These are phyloP conservation scores for Mycena rosella DNA, from an alignment of 768 basidiomycete species.

Conservation along the genomic window DNA sequence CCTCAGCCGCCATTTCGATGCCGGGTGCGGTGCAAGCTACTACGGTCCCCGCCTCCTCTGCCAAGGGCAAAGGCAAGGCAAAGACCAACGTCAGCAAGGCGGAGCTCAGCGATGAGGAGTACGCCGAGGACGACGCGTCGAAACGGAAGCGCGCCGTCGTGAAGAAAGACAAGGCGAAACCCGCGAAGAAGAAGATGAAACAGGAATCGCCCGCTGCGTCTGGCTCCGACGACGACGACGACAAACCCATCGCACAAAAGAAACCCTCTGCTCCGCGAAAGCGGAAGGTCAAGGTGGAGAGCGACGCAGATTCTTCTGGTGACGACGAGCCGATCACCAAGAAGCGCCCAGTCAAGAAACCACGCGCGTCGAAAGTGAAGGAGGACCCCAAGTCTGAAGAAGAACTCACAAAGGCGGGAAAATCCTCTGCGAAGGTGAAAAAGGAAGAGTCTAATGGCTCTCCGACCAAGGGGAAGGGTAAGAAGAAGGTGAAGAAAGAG, in stretches of 20 bases:
- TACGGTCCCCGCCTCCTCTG: slow-evolving; percentile 46
- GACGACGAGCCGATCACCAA: slow-evolving; percentile 59
- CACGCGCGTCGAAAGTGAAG: slow-evolving; percentile 66
- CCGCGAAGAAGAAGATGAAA: slow-evolving; percentile 76
- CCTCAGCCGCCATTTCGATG: slow-evolving; percentile 54
- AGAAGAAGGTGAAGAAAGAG: slow-evolving; percentile 68
- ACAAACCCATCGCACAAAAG: slow-evolving; percentile 51
- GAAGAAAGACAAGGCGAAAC: slow-evolving; percentile 71
- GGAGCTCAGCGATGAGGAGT: slow-evolving; percentile 51
- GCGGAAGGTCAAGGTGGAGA: slow-evolving; percentile 64
- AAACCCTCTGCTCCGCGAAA: slow-evolving; percentile 54
- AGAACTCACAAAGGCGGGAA: slow-evolving; percentile 61
- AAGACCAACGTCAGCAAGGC: slow-evolving; percentile 51
- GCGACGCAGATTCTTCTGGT: slow-evolving; percentile 60
- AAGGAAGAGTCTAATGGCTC: slow-evolving; percentile 55
- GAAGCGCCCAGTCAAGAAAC: slow-evolving; percentile 57
- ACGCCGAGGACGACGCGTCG: slow-evolving; percentile 56
- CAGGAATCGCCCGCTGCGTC: slow-evolving; percentile 55
- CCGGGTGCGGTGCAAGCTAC: slow-evolving; percentile 56
- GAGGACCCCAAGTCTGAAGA: slow-evolving; percentile 52
- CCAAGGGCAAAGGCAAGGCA: slow-evolving; percentile 56
- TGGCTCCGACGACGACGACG: slow-evolving; percentile 54
- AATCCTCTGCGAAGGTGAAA: slow-evolving; percentile 57
- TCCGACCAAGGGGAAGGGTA: slow-evolving; percentile 57
- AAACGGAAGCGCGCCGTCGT: slow-evolving; percentile 65